phyloP scores from a whole-genome alignment of 139 green algal genomes.

The Chlamydomonas sphaeroides region DNA sequence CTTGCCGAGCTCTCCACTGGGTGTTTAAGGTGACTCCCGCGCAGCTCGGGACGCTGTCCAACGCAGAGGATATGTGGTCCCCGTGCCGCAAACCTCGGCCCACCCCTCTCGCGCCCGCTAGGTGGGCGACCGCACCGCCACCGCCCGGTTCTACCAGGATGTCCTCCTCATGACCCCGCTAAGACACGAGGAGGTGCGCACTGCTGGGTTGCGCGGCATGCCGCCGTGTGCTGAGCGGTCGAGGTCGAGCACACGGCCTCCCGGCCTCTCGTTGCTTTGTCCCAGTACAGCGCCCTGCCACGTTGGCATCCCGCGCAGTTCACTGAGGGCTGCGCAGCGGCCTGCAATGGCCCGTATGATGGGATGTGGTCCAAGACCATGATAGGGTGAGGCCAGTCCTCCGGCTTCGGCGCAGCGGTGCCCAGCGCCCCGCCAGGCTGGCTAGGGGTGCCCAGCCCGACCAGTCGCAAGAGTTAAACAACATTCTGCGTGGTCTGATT shows the following conservation, averaged over 20 bases:
- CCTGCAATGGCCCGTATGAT: slow-evolving; percentile 69
- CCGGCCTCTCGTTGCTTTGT: neutral
- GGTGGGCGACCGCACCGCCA: slow-evolving; percentile 18
- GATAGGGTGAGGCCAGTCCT: slow-evolving; percentile 49
- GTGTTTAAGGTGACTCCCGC: slow-evolving; percentile 47
- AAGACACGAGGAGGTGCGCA: slow-evolving; percentile 59
- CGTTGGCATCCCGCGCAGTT: slow-evolving; percentile 47
- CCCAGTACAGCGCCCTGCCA: no score
- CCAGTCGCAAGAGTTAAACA: no score
- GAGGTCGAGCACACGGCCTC: neutral
- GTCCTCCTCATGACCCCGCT: slow-evolving; percentile 55
- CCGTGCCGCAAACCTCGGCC: no score
- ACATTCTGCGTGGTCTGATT: no score
- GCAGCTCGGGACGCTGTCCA: no score
- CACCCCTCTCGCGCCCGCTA: neutral
- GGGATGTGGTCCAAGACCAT: slow-evolving; percentile 62
- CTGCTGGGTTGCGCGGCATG: neutral
- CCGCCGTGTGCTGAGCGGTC: neutral
- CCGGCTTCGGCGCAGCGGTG: no score
- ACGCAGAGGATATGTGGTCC: neutral
- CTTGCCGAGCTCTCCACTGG: slow-evolving; percentile 40
- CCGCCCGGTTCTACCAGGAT: neutral
- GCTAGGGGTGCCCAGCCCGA: no score
- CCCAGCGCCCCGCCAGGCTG: no score
- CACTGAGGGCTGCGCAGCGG: slow-evolving; percentile 56